These are phyloP conservation scores for Neltuma alba DNA, from an alignment of 306 rosid species.

Conservation along the genomic window DNA sequence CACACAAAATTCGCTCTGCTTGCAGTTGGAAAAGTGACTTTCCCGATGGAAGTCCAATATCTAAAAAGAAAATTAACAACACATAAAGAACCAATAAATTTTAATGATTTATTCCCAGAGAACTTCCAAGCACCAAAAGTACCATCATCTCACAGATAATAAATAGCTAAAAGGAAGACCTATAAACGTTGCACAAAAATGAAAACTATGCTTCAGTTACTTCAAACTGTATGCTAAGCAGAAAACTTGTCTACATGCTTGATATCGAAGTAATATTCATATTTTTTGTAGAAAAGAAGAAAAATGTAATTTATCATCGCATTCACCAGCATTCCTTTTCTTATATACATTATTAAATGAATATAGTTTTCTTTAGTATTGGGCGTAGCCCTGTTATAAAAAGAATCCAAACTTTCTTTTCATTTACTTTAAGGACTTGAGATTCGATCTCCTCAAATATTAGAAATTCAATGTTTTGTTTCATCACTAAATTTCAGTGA, in stretches of 20 bases:
- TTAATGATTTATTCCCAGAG: slow-evolving; percentile 17
- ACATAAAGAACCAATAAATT: not conserved
- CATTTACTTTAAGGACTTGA: not conserved
- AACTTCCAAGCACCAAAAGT: slow-evolving; percentile 15
- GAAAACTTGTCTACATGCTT: slow-evolving; percentile 15
- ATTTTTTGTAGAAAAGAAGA: not conserved
- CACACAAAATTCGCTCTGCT: slow-evolving; percentile 95
- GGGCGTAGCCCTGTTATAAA: not conserved
- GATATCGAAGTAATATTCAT: slow-evolving; percentile 19
- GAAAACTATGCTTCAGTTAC: slow-evolving; percentile 21
- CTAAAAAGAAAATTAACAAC: slow-evolving; percentile 46
- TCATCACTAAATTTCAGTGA: not conserved
- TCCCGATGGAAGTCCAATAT: slow-evolving; percentile 98
- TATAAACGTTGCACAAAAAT: slow-evolving; percentile 22
- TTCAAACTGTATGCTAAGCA: not conserved
- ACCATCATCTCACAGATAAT: slow-evolving; percentile 17
- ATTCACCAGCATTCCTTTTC: not conserved
- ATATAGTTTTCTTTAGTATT: not conserved
- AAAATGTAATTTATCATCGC: not conserved
- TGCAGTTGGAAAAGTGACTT: slow-evolving; percentile 97
- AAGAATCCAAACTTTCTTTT: not conserved
- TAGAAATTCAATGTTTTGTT: not conserved
- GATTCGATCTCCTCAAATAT: not conserved
- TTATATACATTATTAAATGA: not conserved
- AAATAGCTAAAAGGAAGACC: slow-evolving; percentile 14